These are phyloP conservation scores for Euphorbia corollata DNA, from an alignment of 441 rosid genomes.

Conservation along the genomic window DNA sequence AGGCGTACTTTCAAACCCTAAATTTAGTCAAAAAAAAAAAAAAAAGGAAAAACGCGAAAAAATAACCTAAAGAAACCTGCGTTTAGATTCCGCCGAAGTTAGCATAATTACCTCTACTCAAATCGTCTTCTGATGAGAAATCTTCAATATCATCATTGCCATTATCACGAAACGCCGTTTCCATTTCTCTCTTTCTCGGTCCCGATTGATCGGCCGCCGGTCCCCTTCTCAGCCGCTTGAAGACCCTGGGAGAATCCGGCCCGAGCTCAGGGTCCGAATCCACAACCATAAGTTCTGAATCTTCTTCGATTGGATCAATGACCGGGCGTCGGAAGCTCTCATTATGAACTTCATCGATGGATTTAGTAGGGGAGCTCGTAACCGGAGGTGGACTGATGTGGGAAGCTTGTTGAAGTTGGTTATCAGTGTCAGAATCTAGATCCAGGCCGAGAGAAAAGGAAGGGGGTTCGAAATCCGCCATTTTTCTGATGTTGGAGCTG, in stretches of 20 bases:
- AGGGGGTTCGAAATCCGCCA: conserved; percentile 65
- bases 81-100: neutral
- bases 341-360: conserved; percentile 11
- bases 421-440: conserved; percentile 33
- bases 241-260: conserved; percentile 34
- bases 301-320: conserved; percentile 17
- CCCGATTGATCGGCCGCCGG: conserved; percentile 11
- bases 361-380: conserved; percentile 6
- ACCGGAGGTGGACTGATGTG: conserved; percentile 9
- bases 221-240: conserved; percentile 60
- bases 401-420: conserved; percentile 6
- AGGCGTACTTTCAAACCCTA: neutral
- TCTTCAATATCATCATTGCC: conserved; percentile 73
- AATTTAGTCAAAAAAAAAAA: neutral
- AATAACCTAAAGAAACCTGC: too few relatives aligned
- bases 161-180: conserved; percentile 14
- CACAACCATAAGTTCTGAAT: conserved; percentile 9
- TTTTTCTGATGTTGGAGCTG: neutral
- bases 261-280: conserved; percentile 31
- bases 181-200: conserved; percentile 15
- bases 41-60: neutral
- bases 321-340: conserved; percentile 7
- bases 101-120: conserved; percentile 25
- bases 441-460: conserved; percentile 86
- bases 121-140: conserved; percentile 62